A percentile compares a stretch with the other conserved stretches of the same genome.
Conservation (phyloP, 1,139 yeast species). For the Pichia sp. region DNA sequence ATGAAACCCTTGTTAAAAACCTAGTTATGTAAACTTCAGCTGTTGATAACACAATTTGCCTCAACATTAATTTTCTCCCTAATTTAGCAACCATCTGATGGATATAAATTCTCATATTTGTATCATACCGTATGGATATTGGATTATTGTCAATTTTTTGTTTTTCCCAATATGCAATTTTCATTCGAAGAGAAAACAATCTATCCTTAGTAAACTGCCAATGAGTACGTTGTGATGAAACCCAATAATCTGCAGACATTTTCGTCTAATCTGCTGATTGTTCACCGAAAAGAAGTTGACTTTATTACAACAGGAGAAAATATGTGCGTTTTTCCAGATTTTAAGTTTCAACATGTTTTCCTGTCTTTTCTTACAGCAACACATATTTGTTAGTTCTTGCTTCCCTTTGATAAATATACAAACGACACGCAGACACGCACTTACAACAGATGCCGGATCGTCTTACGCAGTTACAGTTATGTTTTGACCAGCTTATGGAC, state of each 20-base stretch:
- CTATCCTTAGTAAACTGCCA: conserved; percentile 47
- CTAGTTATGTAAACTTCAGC: conserved; percentile 80
- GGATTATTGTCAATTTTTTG: conserved; percentile 7
- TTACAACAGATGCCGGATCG: conserved; percentile 57
- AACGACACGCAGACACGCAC: too few relatives aligned
- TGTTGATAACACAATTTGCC: conserved; percentile 83
- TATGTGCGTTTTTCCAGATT: background rate
- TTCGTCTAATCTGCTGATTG: background rate
- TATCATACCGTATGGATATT: conserved; percentile 36
- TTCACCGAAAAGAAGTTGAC: background rate
- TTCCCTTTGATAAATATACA: too few relatives aligned
- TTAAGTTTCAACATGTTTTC: background rate
- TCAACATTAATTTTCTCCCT: conserved; percentile 67
- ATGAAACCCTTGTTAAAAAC: conserved; percentile 63
- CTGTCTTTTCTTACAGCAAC: background rate
- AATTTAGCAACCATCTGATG: conserved; percentile 65
- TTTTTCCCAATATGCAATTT: conserved; percentile 11
- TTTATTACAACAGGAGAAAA: background rate
- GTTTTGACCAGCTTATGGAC: conserved; percentile 77
- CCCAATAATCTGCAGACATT: conserved; percentile 66
- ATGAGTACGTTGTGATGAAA: conserved; percentile 52
- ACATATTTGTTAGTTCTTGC: background rate
- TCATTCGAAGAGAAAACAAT: background rate
- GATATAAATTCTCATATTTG: conserved; percentile 59
- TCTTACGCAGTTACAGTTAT: conserved; percentile 83